Evolutionary conservation across 2,329 filamentous ascomycete genomes (phyloP).

Genomic region (Diaporthe amygdali): DNA sequence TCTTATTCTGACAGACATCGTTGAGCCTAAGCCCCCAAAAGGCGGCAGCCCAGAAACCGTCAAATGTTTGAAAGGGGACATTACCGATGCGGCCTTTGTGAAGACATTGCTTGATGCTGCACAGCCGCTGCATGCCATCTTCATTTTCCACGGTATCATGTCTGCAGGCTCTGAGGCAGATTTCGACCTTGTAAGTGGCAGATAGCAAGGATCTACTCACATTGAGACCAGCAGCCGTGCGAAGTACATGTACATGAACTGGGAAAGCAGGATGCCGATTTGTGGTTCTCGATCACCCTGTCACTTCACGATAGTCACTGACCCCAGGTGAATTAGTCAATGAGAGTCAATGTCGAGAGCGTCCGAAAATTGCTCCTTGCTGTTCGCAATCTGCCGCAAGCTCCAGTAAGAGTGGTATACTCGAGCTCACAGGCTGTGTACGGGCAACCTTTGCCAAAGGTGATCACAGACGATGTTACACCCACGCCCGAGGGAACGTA

Average conservation of each 20-base stretch:
- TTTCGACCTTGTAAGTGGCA: constrained; percentile 49
- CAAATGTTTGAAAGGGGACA: constrained; percentile 55
- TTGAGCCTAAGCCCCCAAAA: constrained; percentile 54
- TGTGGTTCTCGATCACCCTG: neutral
- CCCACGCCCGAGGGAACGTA: constrained; percentile 68
- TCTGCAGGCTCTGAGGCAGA: constrained; percentile 67
- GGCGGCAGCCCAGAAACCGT: constrained; percentile 56
- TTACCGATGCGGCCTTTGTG: constrained; percentile 41
- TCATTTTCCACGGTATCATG: constrained; percentile 73
- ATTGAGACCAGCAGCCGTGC: too few species aligned
- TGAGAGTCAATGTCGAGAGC: constrained; percentile 66
- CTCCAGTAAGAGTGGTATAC: constrained; percentile 61
- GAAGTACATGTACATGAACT: too few species aligned
- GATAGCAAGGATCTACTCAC: too few species aligned
- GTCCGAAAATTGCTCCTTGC: constrained; percentile 56
- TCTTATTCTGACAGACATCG: constrained; percentile 58
- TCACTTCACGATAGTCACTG: neutral
- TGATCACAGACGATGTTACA: constrained; percentile 55
- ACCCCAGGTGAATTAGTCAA: constrained; percentile 37
- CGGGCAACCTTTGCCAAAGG: constrained; percentile 59
- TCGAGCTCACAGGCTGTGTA: constrained; percentile 68
- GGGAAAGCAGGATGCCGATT: neutral
- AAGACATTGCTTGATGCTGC: constrained; percentile 48
- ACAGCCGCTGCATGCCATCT: constrained; percentile 56
- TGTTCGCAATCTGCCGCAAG: constrained; percentile 53